Evolutionary conservation across 768 basidiomycete genomes (phyloP).

Genomic region (Naganishia randhawae): DNA sequence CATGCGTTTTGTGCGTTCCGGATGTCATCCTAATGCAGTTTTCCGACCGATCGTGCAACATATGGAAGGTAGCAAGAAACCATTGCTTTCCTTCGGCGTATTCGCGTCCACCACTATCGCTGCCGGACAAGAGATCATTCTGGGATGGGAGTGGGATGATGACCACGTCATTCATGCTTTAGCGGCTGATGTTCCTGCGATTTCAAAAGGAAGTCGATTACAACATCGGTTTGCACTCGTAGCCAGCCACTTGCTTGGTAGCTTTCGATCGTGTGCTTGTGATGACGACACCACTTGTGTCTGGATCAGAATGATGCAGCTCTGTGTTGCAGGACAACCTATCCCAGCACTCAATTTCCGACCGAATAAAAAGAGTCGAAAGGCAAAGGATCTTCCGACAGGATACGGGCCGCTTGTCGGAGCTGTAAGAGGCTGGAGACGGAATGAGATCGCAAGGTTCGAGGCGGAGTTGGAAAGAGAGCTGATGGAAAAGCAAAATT

Average conservation of each 20-base stretch:
- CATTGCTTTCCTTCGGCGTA: conserved; percentile 66
- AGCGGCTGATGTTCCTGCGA: conserved; percentile 46
- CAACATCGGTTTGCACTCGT: conserved; percentile 35
- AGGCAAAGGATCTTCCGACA: neutral
- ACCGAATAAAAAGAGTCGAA: conserved; percentile 7
- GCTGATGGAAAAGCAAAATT: conserved; percentile 21
- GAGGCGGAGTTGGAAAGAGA: conserved; percentile 41
- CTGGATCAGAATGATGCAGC: conserved; percentile 33
- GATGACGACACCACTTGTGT: conserved; percentile 41
- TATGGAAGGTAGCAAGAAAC: conserved; percentile 29
- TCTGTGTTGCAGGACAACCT: conserved; percentile 25
- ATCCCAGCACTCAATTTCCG: conserved; percentile 16
- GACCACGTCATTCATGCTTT: conserved; percentile 74
- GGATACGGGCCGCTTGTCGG: conserved; percentile 37
- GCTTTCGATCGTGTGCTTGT: conserved; percentile 49
- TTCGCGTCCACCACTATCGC: conserved; percentile 73
- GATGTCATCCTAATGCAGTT: conserved; percentile 67
- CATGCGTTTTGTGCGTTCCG: conserved; percentile 62
- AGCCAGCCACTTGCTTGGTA: conserved; percentile 40
- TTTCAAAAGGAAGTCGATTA: conserved; percentile 7
- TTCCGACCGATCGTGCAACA: conserved; percentile 58
- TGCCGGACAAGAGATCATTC: conserved; percentile 75
- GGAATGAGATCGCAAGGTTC: conserved; percentile 24
- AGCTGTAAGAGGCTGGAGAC: conserved; percentile 46
- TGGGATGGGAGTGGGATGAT: conserved; percentile 98